Conservation (phyloP, 371 early-diverging fungal genomes). For the Mortierella sp. region DNA sequence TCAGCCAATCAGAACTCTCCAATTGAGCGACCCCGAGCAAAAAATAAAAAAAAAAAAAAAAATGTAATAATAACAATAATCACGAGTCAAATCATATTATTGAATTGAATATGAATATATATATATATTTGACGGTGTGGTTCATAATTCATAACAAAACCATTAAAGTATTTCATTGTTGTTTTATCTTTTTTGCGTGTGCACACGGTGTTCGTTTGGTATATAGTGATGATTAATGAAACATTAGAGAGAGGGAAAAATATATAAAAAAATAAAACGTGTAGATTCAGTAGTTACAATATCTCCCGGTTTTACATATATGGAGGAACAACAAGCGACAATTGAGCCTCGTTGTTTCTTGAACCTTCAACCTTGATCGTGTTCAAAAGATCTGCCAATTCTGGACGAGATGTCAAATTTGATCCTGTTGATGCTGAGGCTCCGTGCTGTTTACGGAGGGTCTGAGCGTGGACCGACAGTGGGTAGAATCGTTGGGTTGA, state of each 20-base stretch:
- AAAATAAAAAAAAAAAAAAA: slow-evolving; percentile 6
- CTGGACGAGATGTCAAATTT: slow-evolving; percentile 35
- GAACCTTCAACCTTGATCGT: slow-evolving; percentile 32
- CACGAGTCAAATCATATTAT: too few relatives aligned
- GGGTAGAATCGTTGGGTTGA: slow-evolving; percentile 21
- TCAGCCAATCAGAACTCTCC: slow-evolving; percentile 3
- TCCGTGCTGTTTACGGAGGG: slow-evolving; percentile 35
- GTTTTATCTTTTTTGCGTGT: background rate
- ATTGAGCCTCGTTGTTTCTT: slow-evolving; percentile 7
- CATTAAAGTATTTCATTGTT: too few relatives aligned
- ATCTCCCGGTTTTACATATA: slow-evolving; percentile 15
- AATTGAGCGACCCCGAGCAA: slow-evolving; percentile 8
- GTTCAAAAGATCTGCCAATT: slow-evolving; percentile 41
- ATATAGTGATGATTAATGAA: background rate
- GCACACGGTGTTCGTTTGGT: background rate
- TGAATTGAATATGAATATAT: too few relatives aligned
- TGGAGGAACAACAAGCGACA: slow-evolving; percentile 45
- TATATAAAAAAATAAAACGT: too few relatives aligned
- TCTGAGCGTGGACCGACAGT: slow-evolving; percentile 44
- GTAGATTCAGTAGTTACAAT: too few relatives aligned
- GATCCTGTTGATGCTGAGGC: slow-evolving; percentile 27
- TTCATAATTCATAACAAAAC: too few relatives aligned
- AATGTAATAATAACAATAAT: too few relatives aligned
- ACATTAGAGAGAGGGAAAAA: background rate
- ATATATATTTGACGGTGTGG: too few relatives aligned